Evolutionary conservation across 202 grass and related monocot genomes (phyloP).

Genomic region (Schoenoplectus triqueter): DNA sequence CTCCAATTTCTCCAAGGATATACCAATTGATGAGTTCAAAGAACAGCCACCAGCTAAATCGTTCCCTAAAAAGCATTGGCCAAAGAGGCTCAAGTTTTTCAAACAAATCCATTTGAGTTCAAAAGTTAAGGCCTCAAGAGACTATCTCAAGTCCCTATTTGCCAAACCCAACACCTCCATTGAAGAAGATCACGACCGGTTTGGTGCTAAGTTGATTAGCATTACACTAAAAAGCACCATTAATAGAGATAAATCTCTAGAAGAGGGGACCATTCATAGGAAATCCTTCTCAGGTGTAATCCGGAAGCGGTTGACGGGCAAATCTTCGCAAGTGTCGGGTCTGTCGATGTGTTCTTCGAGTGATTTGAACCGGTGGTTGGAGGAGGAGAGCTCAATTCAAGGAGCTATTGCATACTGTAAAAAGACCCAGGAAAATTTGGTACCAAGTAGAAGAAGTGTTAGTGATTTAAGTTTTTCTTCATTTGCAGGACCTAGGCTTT

Average conservation of each 20-base stretch:
- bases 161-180: constrained; percentile 35
- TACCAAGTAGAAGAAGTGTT: constrained; percentile 54
- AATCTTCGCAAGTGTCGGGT: constrained; percentile 35
- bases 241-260: constrained; percentile 42
- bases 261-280: constrained; percentile 59
- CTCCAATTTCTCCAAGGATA: constrained; percentile 14
- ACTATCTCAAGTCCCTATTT: constrained; percentile 82
- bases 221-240: constrained; percentile 20
- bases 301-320: constrained; percentile 43
- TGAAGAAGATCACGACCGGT: constrained; percentile 12
- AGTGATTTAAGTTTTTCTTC: constrained; percentile 65
- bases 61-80: constrained; percentile 57
- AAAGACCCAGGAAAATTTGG: constrained; percentile 54
- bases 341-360: constrained; percentile 55
- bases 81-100: constrained; percentile 68
- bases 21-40: constrained; percentile 5
- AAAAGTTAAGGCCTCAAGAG: constrained; percentile 62
- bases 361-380: constrained; percentile 51
- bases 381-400: constrained; percentile 75
- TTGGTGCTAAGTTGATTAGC: constrained; percentile 28
- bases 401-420: constrained; percentile 97
- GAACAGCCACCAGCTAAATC: neutral
- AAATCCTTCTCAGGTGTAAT: constrained; percentile 91
- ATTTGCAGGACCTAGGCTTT: constrained; percentile 49
- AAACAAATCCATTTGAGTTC: constrained; percentile 44